Conservation (phyloP, 257 asterid genomes). For the Eustoma russellianum region DNA sequence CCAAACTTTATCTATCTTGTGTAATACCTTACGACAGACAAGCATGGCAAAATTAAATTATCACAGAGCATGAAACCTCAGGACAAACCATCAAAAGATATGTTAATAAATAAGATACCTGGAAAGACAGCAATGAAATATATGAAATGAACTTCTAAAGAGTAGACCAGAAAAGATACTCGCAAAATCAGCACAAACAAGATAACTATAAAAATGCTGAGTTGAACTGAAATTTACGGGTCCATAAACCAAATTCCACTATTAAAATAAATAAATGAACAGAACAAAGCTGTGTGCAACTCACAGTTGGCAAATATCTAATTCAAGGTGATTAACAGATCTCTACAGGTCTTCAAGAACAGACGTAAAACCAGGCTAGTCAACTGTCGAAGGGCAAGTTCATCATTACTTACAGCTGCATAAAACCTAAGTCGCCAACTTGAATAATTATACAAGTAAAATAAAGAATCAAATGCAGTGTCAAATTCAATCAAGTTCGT, state of each 20-base stretch:
- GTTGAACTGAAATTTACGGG: constrained; percentile 2
- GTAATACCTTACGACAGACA: constrained; percentile 52
- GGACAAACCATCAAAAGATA: constrained; percentile 27
- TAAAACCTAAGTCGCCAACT: too few relatives aligned
- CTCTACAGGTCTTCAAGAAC: too few relatives aligned
- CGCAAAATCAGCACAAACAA: neutral
- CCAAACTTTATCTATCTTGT: constrained; percentile 45
- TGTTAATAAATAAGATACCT: constrained; percentile 28
- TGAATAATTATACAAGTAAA: too few relatives aligned
- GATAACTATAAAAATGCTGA: neutral
- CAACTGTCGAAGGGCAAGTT: too few relatives aligned
- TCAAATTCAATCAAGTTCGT: too few relatives aligned
- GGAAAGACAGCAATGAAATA: constrained; percentile 15
- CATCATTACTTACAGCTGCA: too few relatives aligned
- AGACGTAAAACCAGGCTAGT: too few relatives aligned
- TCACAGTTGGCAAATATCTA: too few relatives aligned
- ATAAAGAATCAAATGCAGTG: too few relatives aligned
- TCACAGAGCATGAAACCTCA: constrained; percentile 41
- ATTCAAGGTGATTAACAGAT: too few relatives aligned
- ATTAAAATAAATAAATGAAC: neutral
- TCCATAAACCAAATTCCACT: neutral
- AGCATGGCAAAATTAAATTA: constrained; percentile 61
- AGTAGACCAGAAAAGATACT: too few relatives aligned
- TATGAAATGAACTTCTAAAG: constrained; percentile 9
- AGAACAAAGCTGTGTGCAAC: too few relatives aligned